These are phyloP conservation scores for Botrytis sinoallii DNA, from an alignment of 2,329 filamentous ascomycete genomes.

Conservation along the genomic window DNA sequence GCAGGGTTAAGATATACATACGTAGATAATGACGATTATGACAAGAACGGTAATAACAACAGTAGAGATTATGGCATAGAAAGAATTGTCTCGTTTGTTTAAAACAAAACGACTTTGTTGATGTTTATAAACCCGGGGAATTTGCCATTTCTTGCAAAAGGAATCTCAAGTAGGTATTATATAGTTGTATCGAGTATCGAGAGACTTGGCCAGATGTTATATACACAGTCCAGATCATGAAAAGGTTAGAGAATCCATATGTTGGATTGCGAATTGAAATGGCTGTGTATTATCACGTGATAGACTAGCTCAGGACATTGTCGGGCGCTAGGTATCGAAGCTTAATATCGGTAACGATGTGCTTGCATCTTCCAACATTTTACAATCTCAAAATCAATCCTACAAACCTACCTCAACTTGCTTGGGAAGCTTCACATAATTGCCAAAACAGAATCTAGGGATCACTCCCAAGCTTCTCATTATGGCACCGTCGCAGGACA, in stretches of 20 bases:
- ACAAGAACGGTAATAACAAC: not conserved
- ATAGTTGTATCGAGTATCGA: not conserved
- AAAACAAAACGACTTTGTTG: not conserved
- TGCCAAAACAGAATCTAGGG: slow-evolving; percentile 26
- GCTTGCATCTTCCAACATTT: slow-evolving; percentile 12
- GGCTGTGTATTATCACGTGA: not conserved
- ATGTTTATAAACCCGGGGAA: not conserved
- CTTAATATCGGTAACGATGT: slow-evolving; percentile 1
- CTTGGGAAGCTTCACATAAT: slow-evolving; percentile 22
- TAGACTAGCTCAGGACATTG: not conserved
- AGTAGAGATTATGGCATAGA: not conserved
- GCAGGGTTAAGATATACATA: not conserved
- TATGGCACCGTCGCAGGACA: slow-evolving; percentile 74
- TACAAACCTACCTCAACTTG: slow-evolving; percentile 9
- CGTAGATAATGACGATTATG: not conserved
- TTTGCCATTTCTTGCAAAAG: not conserved
- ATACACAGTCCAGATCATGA: not conserved
- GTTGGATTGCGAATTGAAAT: not conserved
- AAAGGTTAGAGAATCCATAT: too few relatives aligned
- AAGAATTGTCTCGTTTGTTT: not conserved
- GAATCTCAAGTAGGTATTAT: not conserved
- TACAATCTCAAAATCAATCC: slow-evolving; percentile 9
- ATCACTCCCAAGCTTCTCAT: slow-evolving; percentile 26
- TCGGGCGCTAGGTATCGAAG: slow-evolving; percentile 5
- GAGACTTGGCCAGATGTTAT: not conserved